Percentiles rank a stretch among this genome's conserved stretches.
phyloP scores from a whole-genome alignment of 2,329 filamentous ascomycete genomes.

The Cercospora sp. region DNA sequence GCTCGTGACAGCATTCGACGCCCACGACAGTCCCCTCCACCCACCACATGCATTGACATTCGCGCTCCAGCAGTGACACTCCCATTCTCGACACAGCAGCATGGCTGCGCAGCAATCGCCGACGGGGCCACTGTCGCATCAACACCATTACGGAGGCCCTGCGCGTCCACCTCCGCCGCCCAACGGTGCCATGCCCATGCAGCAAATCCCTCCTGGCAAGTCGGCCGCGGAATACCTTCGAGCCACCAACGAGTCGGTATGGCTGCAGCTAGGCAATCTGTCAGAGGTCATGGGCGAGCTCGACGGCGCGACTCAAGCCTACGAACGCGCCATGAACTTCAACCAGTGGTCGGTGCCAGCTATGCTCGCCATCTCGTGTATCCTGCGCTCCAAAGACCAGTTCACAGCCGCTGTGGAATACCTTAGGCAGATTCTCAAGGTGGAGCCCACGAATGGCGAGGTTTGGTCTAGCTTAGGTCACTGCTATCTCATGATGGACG shows the following conservation, averaged over 20 bases:
- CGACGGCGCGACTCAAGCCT: constrained; percentile 85
- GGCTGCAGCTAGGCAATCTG: constrained; percentile 86
- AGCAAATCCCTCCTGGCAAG: constrained; percentile 56
- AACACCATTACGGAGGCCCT: constrained; percentile 65
- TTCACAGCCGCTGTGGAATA: constrained; percentile 94
- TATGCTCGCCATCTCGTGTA: constrained; percentile 91
- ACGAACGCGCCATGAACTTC: constrained; percentile 83
- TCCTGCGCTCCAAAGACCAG: constrained; percentile 86
- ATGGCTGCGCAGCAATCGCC: constrained; percentile 67
- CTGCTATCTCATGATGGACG: constrained; percentile 98
- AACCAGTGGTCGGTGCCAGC: constrained; percentile 86
- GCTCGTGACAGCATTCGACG: constrained; percentile 3
- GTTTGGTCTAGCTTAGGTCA: constrained; percentile 98
- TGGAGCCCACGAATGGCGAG: constrained; percentile 87
- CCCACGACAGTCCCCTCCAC: not conserved
- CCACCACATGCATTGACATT: not conserved
- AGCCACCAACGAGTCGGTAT: constrained; percentile 80
- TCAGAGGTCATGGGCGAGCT: constrained; percentile 84
- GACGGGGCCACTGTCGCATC: constrained; percentile 66
- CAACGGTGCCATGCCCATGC: constrained; percentile 50
- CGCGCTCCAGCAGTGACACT: not conserved
- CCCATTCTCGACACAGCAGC: constrained; percentile 12
- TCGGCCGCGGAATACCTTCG: constrained; percentile 72
- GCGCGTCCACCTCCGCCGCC: constrained; percentile 62
- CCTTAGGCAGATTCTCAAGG: constrained; percentile 82